phyloP scores from a whole-genome alignment of 768 basidiomycete species.

The Pleurotus salmoneostramineus region DNA sequence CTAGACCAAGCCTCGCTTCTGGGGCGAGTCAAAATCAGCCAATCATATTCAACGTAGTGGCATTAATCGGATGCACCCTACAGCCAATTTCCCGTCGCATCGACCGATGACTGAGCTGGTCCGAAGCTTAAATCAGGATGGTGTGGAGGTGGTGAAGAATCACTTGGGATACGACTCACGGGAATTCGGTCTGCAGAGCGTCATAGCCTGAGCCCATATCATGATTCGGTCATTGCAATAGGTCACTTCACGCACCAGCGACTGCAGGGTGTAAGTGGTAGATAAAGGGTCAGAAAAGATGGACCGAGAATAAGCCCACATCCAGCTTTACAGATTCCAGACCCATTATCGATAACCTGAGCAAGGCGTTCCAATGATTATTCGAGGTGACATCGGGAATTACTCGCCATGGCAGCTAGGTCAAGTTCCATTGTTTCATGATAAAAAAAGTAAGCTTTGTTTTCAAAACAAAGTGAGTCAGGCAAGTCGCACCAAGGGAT shows the following conservation, averaged over 20 bases:
- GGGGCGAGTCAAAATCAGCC: slow-evolving; percentile 8
- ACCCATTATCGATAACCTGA: slow-evolving; percentile 89
- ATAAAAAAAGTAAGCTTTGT: too few relatives aligned
- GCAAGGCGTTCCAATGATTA: background rate
- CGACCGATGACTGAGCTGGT: slow-evolving; percentile 89
- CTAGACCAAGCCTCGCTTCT: slow-evolving; percentile 89
- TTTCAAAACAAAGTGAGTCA: too few relatives aligned
- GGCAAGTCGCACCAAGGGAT: too few relatives aligned
- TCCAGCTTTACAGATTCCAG: slow-evolving; percentile 99
- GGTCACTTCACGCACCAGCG: slow-evolving; percentile 44
- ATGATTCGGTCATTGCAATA: slow-evolving; percentile 14
- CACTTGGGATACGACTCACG: slow-evolving; percentile 52
- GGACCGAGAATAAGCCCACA: slow-evolving; percentile 50
- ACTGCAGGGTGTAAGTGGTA: slow-evolving; percentile 29
- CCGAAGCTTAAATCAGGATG: slow-evolving; percentile 4
- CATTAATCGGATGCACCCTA: slow-evolving; percentile 61
- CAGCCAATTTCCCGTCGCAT: slow-evolving; percentile 97
- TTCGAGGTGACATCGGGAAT: background rate
- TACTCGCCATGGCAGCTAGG: slow-evolving; percentile 50
- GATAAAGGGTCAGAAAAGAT: background rate
- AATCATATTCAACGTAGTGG: slow-evolving; percentile 1
- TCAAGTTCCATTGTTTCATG: slow-evolving; percentile 54
- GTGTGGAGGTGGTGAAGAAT: slow-evolving; percentile 13
- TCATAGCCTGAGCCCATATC: slow-evolving; percentile 58
- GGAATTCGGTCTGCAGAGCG: slow-evolving; percentile 89